These are phyloP conservation scores for Inonotus hispidus DNA, from an alignment of 1,284 basidiomycete genomes.

Conservation along the genomic window DNA sequence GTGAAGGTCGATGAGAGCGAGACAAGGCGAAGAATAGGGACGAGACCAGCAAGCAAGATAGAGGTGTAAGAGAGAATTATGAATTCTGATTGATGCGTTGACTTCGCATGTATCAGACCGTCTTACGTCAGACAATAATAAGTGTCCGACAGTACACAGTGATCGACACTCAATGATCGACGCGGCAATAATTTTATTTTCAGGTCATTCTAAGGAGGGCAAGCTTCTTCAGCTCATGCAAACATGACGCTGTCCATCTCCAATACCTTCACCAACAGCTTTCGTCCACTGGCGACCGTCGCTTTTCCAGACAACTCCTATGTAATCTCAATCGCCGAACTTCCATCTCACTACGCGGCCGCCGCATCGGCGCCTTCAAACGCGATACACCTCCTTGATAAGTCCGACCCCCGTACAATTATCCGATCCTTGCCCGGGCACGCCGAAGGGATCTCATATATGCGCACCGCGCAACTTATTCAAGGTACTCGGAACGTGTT, in stretches of 20 bases:
- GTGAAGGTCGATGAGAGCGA: slow-evolving; percentile 8
- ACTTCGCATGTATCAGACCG: background rate
- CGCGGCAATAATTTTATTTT: background rate
- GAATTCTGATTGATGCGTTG: background rate
- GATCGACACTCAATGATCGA: background rate
- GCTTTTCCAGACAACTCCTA: slow-evolving; percentile 44
- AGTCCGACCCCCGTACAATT: slow-evolving; percentile 36
- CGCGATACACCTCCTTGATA: slow-evolving; percentile 60
- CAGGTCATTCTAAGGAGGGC: background rate
- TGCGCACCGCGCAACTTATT: slow-evolving; percentile 36
- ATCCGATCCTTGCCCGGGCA: slow-evolving; percentile 51
- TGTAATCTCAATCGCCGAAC: slow-evolving; percentile 47
- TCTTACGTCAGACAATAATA: slow-evolving; percentile 1
- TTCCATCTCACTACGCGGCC: slow-evolving; percentile 49
- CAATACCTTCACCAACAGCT: slow-evolving; percentile 8
- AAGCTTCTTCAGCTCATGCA: background rate
- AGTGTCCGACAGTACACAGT: background rate
- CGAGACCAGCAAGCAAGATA: slow-evolving; percentile 9
- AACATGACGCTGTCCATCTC: slow-evolving; percentile 17
- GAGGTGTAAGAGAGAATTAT: background rate
- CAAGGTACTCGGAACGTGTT: slow-evolving; percentile 34
- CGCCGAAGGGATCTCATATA: slow-evolving; percentile 43
- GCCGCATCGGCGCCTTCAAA: slow-evolving; percentile 50
- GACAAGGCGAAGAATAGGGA: background rate
- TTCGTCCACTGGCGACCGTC: slow-evolving; percentile 22